Base-by-base conservation (phyloP, 2,329 filamentous ascomycete species). In the Trichoderma sp. region DNA sequence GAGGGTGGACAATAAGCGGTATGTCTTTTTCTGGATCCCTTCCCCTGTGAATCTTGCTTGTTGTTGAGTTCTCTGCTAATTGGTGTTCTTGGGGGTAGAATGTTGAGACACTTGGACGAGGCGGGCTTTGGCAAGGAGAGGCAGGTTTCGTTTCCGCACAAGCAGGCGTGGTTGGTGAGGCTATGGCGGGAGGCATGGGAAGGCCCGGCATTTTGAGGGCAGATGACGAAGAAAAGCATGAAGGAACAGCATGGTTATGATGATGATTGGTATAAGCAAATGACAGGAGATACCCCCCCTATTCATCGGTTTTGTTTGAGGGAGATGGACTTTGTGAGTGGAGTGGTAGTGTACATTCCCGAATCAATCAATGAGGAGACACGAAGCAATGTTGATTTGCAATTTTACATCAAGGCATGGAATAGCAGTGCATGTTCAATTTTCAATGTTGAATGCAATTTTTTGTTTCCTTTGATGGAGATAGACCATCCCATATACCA, bases 1-100 rank as follows among this genome's bases (percentile, higher is more conserved):
- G 3, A 85, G 95, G 73, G 84, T 98, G 14, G 95, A 99, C 75
- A 98, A 99, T 75, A 80, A 83, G 64, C 93, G 91, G 94, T 97
- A 76, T 78, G 88, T 68, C 5, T 5, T 39, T 39, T 4, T 5
- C 24, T 62, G 9, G 2, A 5, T 17, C 7, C 10, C 9, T 34
- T 3, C 9, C 10, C 1, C 14, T 41, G 10, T 4, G 3, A 39
- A 7, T 3, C 34, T 54, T 19, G 0, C 2, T 68, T 19, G 0
- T 2, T 68, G 19, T 67, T 57, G 39, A 10, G 28, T 5, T 9
- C 43, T 24, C 17, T 43, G 55, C 47, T 44, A 54, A 17, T 21
- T 54, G 10, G 21, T 14, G 2, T 17, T 9, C 9, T 45, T 1
- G 7, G 28, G 14, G 26, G 26, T 45, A 71, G 67, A 56, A 63